Percentiles rank a stretch among this genome's conserved stretches.
phyloP scores from a whole-genome alignment of 2,329 filamentous ascomycete species.

The Penicillium sp. region DNA sequence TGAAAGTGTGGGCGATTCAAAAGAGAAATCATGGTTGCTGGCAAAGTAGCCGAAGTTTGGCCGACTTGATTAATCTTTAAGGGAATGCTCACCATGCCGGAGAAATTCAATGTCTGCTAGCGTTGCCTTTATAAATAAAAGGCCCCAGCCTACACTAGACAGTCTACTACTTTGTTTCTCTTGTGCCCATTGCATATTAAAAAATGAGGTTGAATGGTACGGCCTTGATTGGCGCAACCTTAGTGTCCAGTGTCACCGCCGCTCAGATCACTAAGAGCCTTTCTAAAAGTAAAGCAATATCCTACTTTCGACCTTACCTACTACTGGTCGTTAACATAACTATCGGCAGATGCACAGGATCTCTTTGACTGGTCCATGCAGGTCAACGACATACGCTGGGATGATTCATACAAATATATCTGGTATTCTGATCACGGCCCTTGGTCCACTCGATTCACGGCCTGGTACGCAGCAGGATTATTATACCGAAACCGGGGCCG shows the following conservation, averaged over 20 bases:
- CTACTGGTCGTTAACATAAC: neutral
- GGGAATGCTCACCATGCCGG: neutral
- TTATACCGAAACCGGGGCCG: slow-evolving; percentile 58
- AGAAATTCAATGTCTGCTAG: neutral
- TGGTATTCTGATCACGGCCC: slow-evolving; percentile 55
- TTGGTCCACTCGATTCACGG: slow-evolving; percentile 62
- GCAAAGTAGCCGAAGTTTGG: neutral
- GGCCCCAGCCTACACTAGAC: neutral
- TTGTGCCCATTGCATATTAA: neutral
- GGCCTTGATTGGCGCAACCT: neutral
- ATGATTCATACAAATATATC: slow-evolving; percentile 56
- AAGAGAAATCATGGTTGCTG: neutral
- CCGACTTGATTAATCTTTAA: neutral
- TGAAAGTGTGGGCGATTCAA: neutral
- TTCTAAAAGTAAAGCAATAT: neutral
- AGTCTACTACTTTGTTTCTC: neutral
- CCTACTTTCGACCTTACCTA: too few species aligned
- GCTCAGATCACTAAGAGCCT: neutral
- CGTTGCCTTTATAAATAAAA: neutral
- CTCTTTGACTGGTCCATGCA: slow-evolving; percentile 58
- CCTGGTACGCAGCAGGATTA: slow-evolving; percentile 64
- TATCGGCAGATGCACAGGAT: slow-evolving; percentile 36
- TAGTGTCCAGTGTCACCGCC: neutral
- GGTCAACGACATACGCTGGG: slow-evolving; percentile 62
- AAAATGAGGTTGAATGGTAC: neutral